Evolutionary conservation across 495 filamentous ascomycete species (phyloP), one percentile per base, ranked within the genome.

Genomic region (Hapsidospora chrysogenum): DNA sequence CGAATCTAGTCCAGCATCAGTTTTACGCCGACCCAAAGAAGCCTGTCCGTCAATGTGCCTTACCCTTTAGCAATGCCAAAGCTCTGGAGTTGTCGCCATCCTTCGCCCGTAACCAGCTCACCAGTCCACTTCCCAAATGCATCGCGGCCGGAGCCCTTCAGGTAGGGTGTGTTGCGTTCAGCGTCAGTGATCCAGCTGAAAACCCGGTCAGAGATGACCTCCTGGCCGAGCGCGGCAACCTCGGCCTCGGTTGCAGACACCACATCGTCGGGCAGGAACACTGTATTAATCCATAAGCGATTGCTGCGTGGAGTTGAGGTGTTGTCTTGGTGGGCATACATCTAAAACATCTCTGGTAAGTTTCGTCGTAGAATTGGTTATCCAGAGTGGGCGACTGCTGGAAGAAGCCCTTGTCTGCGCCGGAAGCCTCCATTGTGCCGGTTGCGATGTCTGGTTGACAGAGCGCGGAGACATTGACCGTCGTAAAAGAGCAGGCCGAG

Each of bases 111-210:
- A 21, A 70, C 53, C 7, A 78, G 54, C 25, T 58, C 59, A 30
- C 56, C 57, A 4, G 40, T 53, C 18, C 54, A 59, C 38, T 51
- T 52, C 22, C 66, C 69, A 49, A 70, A 76, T 17, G 61, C 57
- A 44, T 66, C 53, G 4, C 58, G 46, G 26, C 58, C 62, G 32
- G 42, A 50, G 26, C 63, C 58, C 31, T 53, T 52, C 28, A 78
- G 43, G 27, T 63, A 64, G 1, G 76, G 76, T 9, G 56, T 56
- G 48, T 75, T 67, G 18, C 40, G 46, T 51, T 80, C 76, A 23
- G 74, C 67, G 48, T 78, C 69, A 7, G 63, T 60, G 15, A 74
- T 44, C 53, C 54, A 66, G 44, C 52, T 43, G 35, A 74, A 56
- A 17, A 73, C 52, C 23, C 56, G 44, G 13, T 47, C 51, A 5